These are phyloP conservation scores for Pseudogymnoascus sp. DNA, from an alignment of 2,329 filamentous ascomycete species.

Conservation along the genomic window DNA sequence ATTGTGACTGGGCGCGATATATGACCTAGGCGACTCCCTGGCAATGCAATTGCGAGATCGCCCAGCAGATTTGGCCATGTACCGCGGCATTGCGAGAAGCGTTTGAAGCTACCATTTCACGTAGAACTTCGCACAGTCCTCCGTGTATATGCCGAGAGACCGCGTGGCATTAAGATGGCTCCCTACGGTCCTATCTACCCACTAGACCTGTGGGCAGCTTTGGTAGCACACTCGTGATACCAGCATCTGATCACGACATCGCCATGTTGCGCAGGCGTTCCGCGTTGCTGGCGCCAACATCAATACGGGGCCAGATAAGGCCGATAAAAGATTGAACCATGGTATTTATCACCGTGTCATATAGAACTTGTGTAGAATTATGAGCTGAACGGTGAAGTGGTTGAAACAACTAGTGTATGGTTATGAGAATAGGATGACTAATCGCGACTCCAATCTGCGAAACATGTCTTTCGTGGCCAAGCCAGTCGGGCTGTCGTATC, in stretches of 20 bases:
- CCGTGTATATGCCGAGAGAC: neutral
- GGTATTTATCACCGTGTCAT: neutral
- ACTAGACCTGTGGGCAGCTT: neutral
- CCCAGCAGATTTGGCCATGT: neutral
- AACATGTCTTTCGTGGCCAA: neutral
- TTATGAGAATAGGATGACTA: neutral
- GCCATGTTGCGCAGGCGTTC: neutral
- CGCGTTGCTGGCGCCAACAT: neutral
- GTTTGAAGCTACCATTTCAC: neutral
- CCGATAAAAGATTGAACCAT: neutral
- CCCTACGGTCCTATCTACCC: neutral
- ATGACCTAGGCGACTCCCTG: neutral
- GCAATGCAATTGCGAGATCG: neutral
- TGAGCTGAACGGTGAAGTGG: neutral
- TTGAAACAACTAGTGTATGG: neutral
- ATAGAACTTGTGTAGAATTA: neutral
- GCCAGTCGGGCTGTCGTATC: neutral
- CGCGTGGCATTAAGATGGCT: neutral
- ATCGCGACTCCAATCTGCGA: neutral
- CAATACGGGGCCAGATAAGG: neutral
- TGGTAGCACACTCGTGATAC: constrained; percentile 5
- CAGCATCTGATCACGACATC: constrained; percentile 4
- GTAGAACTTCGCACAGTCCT: neutral
- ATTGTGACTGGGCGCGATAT: neutral
- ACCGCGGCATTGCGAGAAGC: neutral